Percentiles rank a stretch among this genome's conserved stretches.
phyloP scores from a whole-genome alignment of 2,329 filamentous ascomycete species.

The Emmonsiellopsis sp. region DNA sequence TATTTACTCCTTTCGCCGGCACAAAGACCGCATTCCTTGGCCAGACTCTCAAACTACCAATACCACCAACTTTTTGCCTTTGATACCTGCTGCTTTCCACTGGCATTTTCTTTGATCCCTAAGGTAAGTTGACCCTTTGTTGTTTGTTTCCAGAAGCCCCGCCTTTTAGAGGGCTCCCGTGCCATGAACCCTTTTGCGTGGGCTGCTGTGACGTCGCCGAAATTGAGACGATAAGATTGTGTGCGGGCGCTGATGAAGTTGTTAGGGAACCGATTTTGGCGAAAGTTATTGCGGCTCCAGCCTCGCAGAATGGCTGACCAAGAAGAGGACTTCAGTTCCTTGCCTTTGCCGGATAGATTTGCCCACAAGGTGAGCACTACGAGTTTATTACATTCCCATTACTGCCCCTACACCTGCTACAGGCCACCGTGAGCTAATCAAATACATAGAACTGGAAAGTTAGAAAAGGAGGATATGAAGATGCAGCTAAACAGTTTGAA shows the following conservation, averaged over 20 bases:
- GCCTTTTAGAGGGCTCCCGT: not conserved
- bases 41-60: no score
- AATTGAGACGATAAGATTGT: not conserved
- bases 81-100: no score
- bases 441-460: slow-evolving; percentile 76
- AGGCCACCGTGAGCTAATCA: not conserved
- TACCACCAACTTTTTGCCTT: no score
- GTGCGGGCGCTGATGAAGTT: not conserved
- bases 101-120: no score
- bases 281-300: not conserved
- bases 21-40: no score
- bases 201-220: not conserved
- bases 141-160: no score
- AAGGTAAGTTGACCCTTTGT: no score
- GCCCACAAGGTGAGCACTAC: slow-evolving; percentile 58
- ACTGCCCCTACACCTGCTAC: not conserved
- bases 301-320: slow-evolving; percentile 58
- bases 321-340: slow-evolving; percentile 72
- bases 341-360: slow-evolving; percentile 72
- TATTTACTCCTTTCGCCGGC: no score
- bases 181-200: not conserved
- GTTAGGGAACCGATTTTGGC: not conserved
- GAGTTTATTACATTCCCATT: not conserved
- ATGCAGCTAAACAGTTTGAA: slow-evolving; percentile 78
- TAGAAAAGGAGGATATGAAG: slow-evolving; percentile 88